Base-by-base conservation (phyloP, 441 rosid genomes). In the Pelargonium citronellum region DNA sequence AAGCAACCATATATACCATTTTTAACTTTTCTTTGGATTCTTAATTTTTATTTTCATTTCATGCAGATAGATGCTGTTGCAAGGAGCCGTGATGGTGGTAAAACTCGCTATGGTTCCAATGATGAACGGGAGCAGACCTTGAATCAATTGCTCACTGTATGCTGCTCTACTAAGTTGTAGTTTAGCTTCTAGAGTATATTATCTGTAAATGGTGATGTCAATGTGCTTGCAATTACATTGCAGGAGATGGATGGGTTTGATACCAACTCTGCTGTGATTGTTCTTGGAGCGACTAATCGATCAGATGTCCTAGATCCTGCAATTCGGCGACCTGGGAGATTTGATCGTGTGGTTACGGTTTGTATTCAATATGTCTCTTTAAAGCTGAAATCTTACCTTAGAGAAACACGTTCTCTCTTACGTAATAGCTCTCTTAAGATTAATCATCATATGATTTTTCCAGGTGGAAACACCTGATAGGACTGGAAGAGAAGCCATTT, bases 231-330 rank as follows among this genome's bases (percentile, higher is more conserved):
- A 81, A 73, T 75, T 75, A 58, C 62, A 70, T 76, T 70, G 67
- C 82, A 94, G 97, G 97, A 94, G 88, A 91, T 94, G 99, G 99
- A 94, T 87, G 97, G 97, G 68, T 94, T 94, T 81, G 97, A 94
- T 75, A 94, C 95, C 83, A 91, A 61, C 77, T 89, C 99, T 55
- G 91, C 97, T 57, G 92, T 85, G 41, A 86, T 84, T 80, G 87
- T 84, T 79, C 88, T 88, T 68, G 87, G 87, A 72, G 88, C 90
- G 34, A 95, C 99, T 47, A 95, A 95, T 74, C 96, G 99, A 30
- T 84, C 99, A 3, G 98, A 92, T 83, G 98, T 95, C 75, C 81
- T 95, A 74, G 99, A 95, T 73, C 97, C 98, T 53, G 97, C 98
- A 37, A 91, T 95, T 71, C 87, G 89, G 20, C 87, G 99, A 17